These are phyloP conservation scores for Inga laurina DNA, from an alignment of 306 rosid genomes.

Conservation along the genomic window DNA sequence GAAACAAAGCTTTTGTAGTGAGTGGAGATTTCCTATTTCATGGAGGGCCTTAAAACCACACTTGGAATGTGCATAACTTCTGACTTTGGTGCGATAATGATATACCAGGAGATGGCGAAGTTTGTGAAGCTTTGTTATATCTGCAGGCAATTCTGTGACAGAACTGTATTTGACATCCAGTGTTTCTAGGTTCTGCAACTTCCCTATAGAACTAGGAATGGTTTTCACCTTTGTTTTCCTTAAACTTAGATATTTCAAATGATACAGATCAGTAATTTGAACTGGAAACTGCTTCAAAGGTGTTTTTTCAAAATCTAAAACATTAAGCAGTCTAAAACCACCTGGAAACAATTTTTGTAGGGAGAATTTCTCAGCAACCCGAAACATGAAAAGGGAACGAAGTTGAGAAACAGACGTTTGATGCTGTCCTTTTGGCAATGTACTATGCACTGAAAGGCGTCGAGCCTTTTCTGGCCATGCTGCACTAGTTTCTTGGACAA, in stretches of 20 bases:
- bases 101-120: slow-evolving; percentile 59
- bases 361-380: slow-evolving; percentile 38
- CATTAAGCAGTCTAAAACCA: slow-evolving; percentile 46
- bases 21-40: slow-evolving; percentile 42
- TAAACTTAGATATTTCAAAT: slow-evolving; percentile 50
- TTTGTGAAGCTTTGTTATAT: slow-evolving; percentile 46
- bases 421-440: slow-evolving; percentile 39
- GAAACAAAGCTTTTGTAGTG: slow-evolving; percentile 57
- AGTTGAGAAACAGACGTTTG: slow-evolving; percentile 49
- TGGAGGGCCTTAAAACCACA: slow-evolving; percentile 35
- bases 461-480: slow-evolving; percentile 50
- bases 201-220: slow-evolving; percentile 49
- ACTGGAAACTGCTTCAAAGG: slow-evolving; percentile 43
- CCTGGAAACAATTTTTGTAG: slow-evolving; percentile 40
- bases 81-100: slow-evolving; percentile 13
- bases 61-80: slow-evolving; percentile 38
- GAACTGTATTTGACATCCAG: slow-evolving; percentile 45
- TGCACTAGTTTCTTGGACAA: slow-evolving; percentile 39
- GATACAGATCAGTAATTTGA: slow-evolving; percentile 33
- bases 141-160: slow-evolving; percentile 53
- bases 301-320: slow-evolving; percentile 46
- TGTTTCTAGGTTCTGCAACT: slow-evolving; percentile 51
- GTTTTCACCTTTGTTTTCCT: slow-evolving; percentile 44
- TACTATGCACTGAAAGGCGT: slow-evolving; percentile 48
- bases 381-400: slow-evolving; percentile 61